Conservation (phyloP, 768 basidiomycete species). For the Coprinopsis sp. region DNA sequence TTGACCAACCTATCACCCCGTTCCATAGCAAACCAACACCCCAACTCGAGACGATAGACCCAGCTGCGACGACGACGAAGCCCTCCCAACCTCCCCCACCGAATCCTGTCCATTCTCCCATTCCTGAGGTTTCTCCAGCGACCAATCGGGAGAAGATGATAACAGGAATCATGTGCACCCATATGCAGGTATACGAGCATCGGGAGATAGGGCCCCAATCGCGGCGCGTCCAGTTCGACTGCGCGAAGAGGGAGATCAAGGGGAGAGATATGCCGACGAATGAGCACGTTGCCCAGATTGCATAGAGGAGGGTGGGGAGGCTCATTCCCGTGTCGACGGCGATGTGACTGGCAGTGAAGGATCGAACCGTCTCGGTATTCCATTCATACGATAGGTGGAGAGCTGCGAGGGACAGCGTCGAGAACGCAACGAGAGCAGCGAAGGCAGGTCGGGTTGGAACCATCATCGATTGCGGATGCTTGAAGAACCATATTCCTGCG, state of each 20-base stretch:
- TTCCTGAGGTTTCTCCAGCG: neutral
- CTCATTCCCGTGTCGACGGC: neutral
- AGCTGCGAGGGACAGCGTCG: neutral
- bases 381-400: neutral
- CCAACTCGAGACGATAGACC: constrained; percentile 2
- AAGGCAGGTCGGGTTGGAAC: neutral
- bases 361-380: neutral
- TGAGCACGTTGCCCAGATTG: neutral
- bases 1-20: too few species aligned
- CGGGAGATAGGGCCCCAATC: constrained; percentile 1
- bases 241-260: neutral
- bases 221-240: constrained; percentile 2
- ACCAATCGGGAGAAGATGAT: neutral
- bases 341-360: neutral
- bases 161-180: constrained; percentile 3
- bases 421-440: neutral
- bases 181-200: neutral
- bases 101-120: neutral
- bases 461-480: neutral
- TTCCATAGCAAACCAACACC: neutral
- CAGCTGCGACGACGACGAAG: neutral
- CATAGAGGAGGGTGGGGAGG: neutral
- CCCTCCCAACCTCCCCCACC: neutral
- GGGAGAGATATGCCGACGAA: neutral
- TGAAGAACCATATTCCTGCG: neutral